Evolutionary conservation across 352 stramenopile species (phyloP).

Genomic region (Phytopythium boreale): DNA sequence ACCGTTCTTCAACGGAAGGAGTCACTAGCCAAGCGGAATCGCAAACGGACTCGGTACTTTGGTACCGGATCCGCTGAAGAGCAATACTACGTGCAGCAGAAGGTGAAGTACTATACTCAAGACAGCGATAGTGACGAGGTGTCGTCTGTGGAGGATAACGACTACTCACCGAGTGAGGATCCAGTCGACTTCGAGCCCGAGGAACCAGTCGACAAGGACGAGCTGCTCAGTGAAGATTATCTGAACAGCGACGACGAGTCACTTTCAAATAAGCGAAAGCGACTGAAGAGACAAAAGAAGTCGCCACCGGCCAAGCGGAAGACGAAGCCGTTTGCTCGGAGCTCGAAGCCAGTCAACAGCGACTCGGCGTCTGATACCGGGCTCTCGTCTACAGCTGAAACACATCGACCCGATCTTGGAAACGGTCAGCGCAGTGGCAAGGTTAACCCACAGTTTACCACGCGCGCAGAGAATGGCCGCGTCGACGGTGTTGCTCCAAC

Average conservation of each 20-base stretch:
- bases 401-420: not conserved
- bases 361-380: conserved; percentile 7
- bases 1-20: conserved; percentile 60
- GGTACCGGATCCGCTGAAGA: conserved; percentile 42
- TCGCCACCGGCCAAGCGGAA: conserved; percentile 15
- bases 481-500: not conserved
- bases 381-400: not conserved
- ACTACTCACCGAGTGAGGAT: conserved; percentile 42
- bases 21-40: conserved; percentile 37
- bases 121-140: conserved; percentile 32
- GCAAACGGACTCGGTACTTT: conserved; percentile 29
- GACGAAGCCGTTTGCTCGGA: conserved; percentile 16
- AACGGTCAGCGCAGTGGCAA: not conserved
- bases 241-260: conserved; percentile 30
- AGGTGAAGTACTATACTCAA: conserved; percentile 38
- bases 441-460: not conserved
- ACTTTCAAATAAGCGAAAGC: conserved; percentile 14
- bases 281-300: conserved; percentile 23
- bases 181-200: conserved; percentile 27
- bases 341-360: conserved; percentile 11
- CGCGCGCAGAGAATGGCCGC: not conserved
- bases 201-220: conserved; percentile 25
- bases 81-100: conserved; percentile 23
- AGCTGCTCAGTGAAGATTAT: conserved; percentile 50
- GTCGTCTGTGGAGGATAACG: conserved; percentile 23